Conservation (phyloP, 2,329 filamentous ascomycete species). For the Paracoccidioides brasiliensis region DNA sequence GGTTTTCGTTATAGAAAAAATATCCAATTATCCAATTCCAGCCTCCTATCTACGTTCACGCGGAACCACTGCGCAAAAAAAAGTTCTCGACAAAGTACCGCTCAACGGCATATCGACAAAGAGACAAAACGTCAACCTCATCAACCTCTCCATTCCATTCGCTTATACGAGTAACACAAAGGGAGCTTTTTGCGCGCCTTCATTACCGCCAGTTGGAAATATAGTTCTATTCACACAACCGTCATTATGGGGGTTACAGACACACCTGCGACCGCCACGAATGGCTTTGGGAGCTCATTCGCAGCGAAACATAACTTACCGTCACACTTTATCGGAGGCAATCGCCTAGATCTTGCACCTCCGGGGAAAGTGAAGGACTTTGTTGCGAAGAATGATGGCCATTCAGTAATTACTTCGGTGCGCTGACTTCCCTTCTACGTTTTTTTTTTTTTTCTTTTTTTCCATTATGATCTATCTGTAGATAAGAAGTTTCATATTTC, state of each 20-base stretch:
- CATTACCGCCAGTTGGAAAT: not conserved
- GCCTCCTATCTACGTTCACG: too few species aligned
- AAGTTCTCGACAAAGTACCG: too few species aligned
- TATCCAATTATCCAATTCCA: not conserved
- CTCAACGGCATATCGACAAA: too few species aligned
- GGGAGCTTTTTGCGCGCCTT: not conserved
- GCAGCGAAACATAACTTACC: slow-evolving; percentile 71
- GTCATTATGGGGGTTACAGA: slow-evolving; percentile 30
- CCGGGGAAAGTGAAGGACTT: slow-evolving; percentile 92
- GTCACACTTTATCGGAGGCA: slow-evolving; percentile 93
- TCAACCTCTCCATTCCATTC: not conserved
- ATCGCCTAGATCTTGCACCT: slow-evolving; percentile 67
- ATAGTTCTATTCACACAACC: slow-evolving; percentile 1
- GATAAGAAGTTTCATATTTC: too few species aligned
- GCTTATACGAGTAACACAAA: not conserved
- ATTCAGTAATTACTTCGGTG: slow-evolving; percentile 97
- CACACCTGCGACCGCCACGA: slow-evolving; percentile 23
- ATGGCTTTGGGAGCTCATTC: slow-evolving; percentile 50
- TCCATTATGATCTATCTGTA: not conserved
- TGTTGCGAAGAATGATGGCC: slow-evolving; percentile 74
- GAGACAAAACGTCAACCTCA: too few species aligned
- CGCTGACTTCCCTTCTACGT: slow-evolving; percentile 26
- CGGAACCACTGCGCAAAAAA: too few species aligned
- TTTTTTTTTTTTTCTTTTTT: not conserved
- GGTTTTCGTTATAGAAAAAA: not conserved